These are phyloP conservation scores for Lipomyces kockii DNA, from an alignment of 805 yeast genomes.

Conservation along the genomic window DNA sequence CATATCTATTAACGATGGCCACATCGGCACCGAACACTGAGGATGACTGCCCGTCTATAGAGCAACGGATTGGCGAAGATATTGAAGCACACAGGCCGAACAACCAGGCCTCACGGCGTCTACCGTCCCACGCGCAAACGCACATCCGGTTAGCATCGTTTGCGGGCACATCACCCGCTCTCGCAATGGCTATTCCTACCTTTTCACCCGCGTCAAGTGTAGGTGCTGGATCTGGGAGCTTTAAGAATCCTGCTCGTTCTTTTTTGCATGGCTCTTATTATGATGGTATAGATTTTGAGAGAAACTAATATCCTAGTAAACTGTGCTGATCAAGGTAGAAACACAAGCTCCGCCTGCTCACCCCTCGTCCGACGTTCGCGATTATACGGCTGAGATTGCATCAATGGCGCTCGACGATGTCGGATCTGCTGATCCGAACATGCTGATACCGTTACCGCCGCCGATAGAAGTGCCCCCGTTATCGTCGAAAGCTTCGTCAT, in stretches of 20 bases:
- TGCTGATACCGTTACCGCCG: conserved; percentile 14
- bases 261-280: not conserved
- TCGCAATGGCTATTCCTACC: conserved; percentile 5
- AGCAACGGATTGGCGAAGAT: not conserved
- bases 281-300: not conserved
- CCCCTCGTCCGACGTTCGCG: conserved; percentile 21
- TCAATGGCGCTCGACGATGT: conserved; percentile 28
- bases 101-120: not conserved
- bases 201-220: conserved; percentile 8
- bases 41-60: not conserved
- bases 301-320: not conserved
- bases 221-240: conserved; percentile 11
- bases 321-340: conserved; percentile 5
- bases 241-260: conserved; percentile 6
- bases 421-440: not conserved
- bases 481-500: conserved; percentile 16
- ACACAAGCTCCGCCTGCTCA: not conserved
- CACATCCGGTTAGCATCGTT: conserved; percentile 31
- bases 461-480: conserved; percentile 25
- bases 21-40: not conserved
- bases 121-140: conserved; percentile 25
- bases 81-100: not conserved
- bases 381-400: conserved; percentile 36
- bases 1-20: not conserved
- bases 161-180: conserved; percentile 3